A percentile compares a stretch with the other conserved stretches of the same genome.
Conservation (phyloP, 2,329 filamentous ascomycete species). For the Ophiognomonia clavigignenti-juglandacearum region DNA sequence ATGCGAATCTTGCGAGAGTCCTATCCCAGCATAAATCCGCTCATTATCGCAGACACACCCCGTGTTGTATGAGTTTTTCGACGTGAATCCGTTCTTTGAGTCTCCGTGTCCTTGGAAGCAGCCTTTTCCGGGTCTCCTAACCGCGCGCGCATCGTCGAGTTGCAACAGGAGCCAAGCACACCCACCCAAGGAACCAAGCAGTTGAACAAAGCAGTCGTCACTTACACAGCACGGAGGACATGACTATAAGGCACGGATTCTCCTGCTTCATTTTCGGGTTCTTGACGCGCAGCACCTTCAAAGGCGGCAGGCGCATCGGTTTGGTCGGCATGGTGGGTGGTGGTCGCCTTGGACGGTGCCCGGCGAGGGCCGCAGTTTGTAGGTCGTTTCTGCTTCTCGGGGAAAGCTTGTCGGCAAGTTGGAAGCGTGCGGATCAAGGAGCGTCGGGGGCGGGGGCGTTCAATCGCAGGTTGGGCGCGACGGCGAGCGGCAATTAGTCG, state of each 20-base stretch:
- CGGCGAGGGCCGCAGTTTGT: slow-evolving; percentile 14
- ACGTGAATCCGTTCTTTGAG: too few species aligned
- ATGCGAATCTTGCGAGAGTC: too few species aligned
- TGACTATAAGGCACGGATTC: slow-evolving; percentile 51
- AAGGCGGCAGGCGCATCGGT: slow-evolving; percentile 43
- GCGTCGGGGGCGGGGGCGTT: too few species aligned
- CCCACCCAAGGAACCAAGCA: background rate
- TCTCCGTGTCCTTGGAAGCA: too few species aligned
- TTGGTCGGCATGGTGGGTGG: slow-evolving; percentile 4
- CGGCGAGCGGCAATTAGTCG: background rate
- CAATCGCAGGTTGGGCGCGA: background rate
- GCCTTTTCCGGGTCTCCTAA: too few species aligned
- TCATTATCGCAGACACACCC: too few species aligned
- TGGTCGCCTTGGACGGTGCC: slow-evolving; percentile 4
- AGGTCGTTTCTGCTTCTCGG: too few species aligned
- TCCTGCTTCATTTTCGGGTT: slow-evolving; percentile 43
- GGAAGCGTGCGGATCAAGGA: too few species aligned
- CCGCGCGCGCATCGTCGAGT: too few species aligned
- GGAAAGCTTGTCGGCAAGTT: too few species aligned
- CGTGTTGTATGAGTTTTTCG: too few species aligned
- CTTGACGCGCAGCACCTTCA: slow-evolving; percentile 50
- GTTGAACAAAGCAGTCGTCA: slow-evolving; percentile 16
- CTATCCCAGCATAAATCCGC: too few species aligned
- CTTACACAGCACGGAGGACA: slow-evolving; percentile 54
- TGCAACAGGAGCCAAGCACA: background rate